phyloP scores from a whole-genome alignment of 2,329 filamentous ascomycete species.

The Penicillium sp. region DNA sequence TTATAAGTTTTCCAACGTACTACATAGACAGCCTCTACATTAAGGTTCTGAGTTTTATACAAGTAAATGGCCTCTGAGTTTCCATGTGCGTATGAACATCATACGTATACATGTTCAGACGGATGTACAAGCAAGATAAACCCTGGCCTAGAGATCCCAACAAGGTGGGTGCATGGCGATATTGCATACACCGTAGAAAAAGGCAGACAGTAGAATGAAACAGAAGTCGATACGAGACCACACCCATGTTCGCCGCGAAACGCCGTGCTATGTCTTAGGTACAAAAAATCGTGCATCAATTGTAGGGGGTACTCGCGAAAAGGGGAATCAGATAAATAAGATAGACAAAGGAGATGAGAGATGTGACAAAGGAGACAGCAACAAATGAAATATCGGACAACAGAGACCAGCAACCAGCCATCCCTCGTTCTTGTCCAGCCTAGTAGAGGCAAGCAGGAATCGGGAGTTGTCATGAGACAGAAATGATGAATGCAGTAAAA shows the following conservation, averaged over 20 bases:
- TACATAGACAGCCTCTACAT: too few relatives aligned
- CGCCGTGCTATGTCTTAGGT: constrained; percentile 23
- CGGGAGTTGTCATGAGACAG: not conserved
- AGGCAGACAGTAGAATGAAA: not conserved
- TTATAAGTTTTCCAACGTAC: too few relatives aligned
- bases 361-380: not conserved
- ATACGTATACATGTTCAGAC: not conserved
- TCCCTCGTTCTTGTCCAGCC: not conserved
- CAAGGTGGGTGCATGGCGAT: not conserved
- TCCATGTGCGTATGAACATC: too few relatives aligned
- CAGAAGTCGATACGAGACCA: constrained; percentile 10
- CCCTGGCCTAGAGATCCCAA: not conserved
- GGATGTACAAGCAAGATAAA: not conserved
- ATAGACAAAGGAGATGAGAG: constrained; percentile 4
- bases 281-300: constrained; percentile 16
- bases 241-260: constrained; percentile 19
- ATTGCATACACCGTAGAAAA: not conserved
- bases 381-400: constrained; percentile 2
- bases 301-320: constrained; percentile 26
- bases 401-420: constrained; percentile 1
- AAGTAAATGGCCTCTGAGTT: too few relatives aligned
- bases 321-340: constrained; percentile 7
- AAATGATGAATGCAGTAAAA: not conserved
- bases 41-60: too few relatives aligned
- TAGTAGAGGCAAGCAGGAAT: not conserved